Conservation (phyloP, 345 rosid genomes). For the Excoecaria agallocha region DNA sequence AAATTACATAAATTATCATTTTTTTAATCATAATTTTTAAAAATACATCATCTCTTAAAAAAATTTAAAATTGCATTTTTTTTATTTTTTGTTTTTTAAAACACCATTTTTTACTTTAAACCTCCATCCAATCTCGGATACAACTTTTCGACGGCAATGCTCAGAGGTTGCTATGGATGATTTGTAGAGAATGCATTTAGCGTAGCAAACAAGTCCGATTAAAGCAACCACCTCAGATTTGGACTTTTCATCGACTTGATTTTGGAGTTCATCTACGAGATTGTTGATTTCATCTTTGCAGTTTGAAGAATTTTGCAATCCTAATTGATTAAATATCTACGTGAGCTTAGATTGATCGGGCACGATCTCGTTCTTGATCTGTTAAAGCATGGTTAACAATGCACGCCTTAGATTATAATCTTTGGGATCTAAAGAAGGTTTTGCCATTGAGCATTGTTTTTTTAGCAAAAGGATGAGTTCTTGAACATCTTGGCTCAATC, state of each 20-base stretch:
- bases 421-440: conserved; percentile 30
- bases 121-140: conserved; percentile 39
- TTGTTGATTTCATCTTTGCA: conserved; percentile 73
- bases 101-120: too few species aligned
- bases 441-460: conserved; percentile 42
- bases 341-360: conserved; percentile 47
- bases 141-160: conserved; percentile 21
- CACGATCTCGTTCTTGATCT: conserved; percentile 54
- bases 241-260: conserved; percentile 65
- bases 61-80: too few species aligned
- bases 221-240: too few species aligned
- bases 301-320: conserved; percentile 39
- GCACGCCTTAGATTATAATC: too few species aligned
- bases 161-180: conserved; percentile 39
- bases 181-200: conserved; percentile 70
- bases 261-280: conserved; percentile 63
- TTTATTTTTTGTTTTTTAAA: too few species aligned
- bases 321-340: conserved; percentile 42
- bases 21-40: too few species aligned
- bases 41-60: too few species aligned
- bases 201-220: conserved; percentile 77
- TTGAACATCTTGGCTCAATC: conserved; percentile 50
- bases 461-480: conserved; percentile 56
- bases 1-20: too few species aligned
- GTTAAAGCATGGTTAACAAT: conserved; percentile 46